Conservation (phyloP, 306 rosid species). For the Corylus avellana region DNA sequence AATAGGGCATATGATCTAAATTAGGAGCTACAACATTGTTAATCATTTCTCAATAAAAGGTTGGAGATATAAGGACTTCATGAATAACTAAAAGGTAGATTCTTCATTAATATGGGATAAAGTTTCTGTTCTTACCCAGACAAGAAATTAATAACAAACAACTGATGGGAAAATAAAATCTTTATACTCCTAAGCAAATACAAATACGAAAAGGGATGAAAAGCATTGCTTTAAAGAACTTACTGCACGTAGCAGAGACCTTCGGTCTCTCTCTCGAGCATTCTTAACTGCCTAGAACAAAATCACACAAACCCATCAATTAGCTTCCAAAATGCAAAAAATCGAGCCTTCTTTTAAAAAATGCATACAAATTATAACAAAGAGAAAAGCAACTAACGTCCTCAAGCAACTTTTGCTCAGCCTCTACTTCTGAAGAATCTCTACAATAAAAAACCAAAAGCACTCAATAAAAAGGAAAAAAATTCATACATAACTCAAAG, state of each 20-base stretch:
- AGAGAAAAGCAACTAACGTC: conserved; percentile 47
- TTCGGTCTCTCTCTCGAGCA: conserved; percentile 47
- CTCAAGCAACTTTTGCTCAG: conserved; percentile 82
- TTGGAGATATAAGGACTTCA: background rate
- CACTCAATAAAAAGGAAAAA: background rate
- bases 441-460: conserved; percentile 33
- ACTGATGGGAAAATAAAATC: background rate
- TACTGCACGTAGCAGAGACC: conserved; percentile 79
- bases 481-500: no score
- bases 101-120: background rate
- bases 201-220: conserved; percentile 3
- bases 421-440: conserved; percentile 79
- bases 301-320: conserved; percentile 6
- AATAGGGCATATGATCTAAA: no score
- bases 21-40: no score
- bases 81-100: background rate
- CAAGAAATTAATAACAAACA: background rate
- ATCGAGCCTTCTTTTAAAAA: conserved; percentile 10
- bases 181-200: background rate
- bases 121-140: background rate
- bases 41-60: no score
- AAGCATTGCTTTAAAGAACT: conserved; percentile 27
- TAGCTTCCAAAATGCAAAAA: conserved; percentile 19
- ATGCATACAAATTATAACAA: background rate
- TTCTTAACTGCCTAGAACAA: conserved; percentile 54